Conservation (phyloP, 495 filamentous ascomycete species). For the Darksidea phi region DNA sequence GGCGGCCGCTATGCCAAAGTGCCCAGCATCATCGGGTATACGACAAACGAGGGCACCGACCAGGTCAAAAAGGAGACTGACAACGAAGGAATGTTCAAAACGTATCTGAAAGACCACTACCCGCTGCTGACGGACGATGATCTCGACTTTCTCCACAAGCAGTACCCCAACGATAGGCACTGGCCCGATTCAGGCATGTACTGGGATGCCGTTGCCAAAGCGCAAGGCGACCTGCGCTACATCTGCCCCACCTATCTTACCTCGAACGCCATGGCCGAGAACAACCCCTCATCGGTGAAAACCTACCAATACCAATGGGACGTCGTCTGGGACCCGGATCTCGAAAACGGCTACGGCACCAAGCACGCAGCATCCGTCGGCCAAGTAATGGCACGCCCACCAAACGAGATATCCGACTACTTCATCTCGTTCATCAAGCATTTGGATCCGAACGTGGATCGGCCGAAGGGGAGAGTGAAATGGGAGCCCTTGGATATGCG, state of each 20-base stretch:
- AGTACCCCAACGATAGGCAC: constrained; percentile 22
- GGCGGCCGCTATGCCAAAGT: constrained; percentile 24
- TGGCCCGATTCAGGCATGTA: constrained; percentile 21
- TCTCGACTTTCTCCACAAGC: constrained; percentile 7
- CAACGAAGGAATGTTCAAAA: constrained; percentile 12
- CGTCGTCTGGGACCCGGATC: constrained; percentile 13
- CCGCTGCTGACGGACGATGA: constrained; percentile 21
- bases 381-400: constrained; percentile 7
- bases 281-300: constrained; percentile 14
- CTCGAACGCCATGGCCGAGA: constrained; percentile 22
- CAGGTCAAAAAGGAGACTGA: constrained; percentile 14
- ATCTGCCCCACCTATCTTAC: constrained; percentile 22
- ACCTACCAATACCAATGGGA: constrained; percentile 28
- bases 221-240: constrained; percentile 23
- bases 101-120: constrained; percentile 25
- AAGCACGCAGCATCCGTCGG: constrained; percentile 23
- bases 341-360: constrained; percentile 19
- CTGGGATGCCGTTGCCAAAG: constrained; percentile 27
- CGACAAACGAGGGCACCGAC: constrained; percentile 22
- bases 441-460: constrained; percentile 20
- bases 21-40: constrained; percentile 18
- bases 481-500: constrained; percentile 10
- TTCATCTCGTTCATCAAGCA: constrained; percentile 26
- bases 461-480: not conserved
- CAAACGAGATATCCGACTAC: constrained; percentile 20